Evolutionary conservation across 2,329 filamentous ascomycete species (phyloP), one percentile per base, ranked within the genome.

Genomic region (Alternaria hordeiaustralica): DNA sequence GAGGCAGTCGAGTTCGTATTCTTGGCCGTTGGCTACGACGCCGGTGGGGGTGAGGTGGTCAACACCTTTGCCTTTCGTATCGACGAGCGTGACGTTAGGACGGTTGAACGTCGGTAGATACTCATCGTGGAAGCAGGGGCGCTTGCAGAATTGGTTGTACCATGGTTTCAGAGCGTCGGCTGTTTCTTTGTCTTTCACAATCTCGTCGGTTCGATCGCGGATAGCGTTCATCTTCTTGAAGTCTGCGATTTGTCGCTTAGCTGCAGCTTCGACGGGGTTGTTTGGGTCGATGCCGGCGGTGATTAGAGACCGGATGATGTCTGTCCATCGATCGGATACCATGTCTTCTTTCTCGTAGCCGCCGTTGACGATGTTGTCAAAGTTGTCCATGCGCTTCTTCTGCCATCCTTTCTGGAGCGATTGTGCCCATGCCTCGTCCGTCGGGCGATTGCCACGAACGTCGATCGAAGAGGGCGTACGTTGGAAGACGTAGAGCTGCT

Each of bases 111-210:
- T 68, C 3, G 81, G 71, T 0, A 90, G 82, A 69, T 88, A 90
- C 6, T 84, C 82, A 69, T 90, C 87, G 75, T 87, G 87, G 76
- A 89, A 90, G 44, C 81, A 84, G 0, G 88, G 88, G 0, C 89
- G 84, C 74, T 91, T 91, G 80, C 89, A 91, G 84, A 86, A 89
- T 0, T 78, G 77, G 0, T 86, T 83, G 70, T 90, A 91, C 86
- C 86, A 89, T 0, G 87, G 80, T 71, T 88, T 87, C 7, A 90
- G 81, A 3, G 76, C 81, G 26, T 82, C 81, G 0, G 88, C 88
- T 0, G 84, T 87, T 2, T 74, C 75, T 11, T 76, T 75, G 67
- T 90, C 83, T 41, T 83, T 75, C n/a, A 90, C 87, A n/a, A 85
- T 75, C 0, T 79, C 69, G n/a, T 85, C 82, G 6, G 84, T 79